A percentile compares a stretch with the other conserved stretches of the same genome.
Conservation (phyloP, 169 alveolate species). For the Pseudocohnilembus persalinus region DNA sequence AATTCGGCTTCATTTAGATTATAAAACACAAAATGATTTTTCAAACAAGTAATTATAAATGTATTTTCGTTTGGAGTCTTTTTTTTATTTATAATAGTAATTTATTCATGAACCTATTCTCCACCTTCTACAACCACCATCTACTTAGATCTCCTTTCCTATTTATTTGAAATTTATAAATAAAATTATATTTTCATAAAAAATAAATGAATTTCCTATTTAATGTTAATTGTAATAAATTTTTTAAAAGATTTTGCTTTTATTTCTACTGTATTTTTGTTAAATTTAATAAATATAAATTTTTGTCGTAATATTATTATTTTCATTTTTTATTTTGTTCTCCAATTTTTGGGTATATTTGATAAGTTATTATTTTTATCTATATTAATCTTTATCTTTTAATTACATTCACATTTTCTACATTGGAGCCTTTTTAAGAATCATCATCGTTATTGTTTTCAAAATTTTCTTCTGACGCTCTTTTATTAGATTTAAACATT, state of each 20-base stretch:
- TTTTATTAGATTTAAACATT: background rate
- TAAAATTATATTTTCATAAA: too few species aligned
- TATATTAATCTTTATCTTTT: background rate
- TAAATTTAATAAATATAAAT: too few species aligned
- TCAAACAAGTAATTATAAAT: conserved; percentile 38
- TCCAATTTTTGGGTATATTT: too few species aligned
- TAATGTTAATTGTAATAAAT: too few species aligned
- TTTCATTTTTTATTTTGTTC: too few species aligned
- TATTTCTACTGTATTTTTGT: too few species aligned
- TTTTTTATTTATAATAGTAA: conserved; percentile 20
- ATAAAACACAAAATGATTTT: conserved; percentile 44
- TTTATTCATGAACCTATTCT: conserved; percentile 25
- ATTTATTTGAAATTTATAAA: too few species aligned
- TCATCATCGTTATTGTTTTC: background rate
- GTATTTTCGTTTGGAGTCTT: conserved; percentile 40
- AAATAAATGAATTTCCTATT: too few species aligned
- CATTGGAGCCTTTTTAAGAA: background rate
- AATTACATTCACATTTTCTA: background rate
- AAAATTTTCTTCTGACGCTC: background rate
- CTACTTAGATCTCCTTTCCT: background rate
- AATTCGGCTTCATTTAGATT: conserved; percentile 38
- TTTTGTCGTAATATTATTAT: too few species aligned
- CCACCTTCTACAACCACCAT: conserved; percentile 23
- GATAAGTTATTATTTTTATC: background rate
- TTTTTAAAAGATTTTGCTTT: too few species aligned